Evolutionary conservation across 2,329 filamentous ascomycete genomes (phyloP).

Genomic region (Fusarium buharicum): DNA sequence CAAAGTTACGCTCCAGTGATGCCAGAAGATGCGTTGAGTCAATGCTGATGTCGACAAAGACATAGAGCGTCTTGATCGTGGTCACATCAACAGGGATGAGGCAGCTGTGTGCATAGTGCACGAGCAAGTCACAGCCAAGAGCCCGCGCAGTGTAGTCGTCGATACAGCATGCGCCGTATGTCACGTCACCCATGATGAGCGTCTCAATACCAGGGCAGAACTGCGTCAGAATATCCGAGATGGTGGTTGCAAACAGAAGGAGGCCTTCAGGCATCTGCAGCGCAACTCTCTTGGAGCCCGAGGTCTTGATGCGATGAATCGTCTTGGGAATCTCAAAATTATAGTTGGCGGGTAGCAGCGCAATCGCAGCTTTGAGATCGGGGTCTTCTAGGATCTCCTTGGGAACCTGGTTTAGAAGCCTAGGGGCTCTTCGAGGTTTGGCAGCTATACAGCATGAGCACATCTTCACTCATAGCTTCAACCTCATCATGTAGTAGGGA

Average conservation of each 20-base stretch:
- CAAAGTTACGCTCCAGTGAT: conserved; percentile 89
- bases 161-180: conserved; percentile 97
- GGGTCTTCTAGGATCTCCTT: conserved; percentile 85
- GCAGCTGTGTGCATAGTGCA: conserved; percentile 97
- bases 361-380: conserved; percentile 87
- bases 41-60: conserved; percentile 98
- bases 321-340: conserved; percentile 99
- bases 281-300: conserved; percentile 82
- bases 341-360: conserved; percentile 92
- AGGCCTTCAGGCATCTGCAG: conserved; percentile 98
- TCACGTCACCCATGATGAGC: conserved; percentile 98
- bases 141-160: conserved; percentile 97
- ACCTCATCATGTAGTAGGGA: conserved; percentile 1
- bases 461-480: conserved; percentile 8
- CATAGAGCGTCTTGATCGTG: conserved; percentile 95
- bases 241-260: conserved; percentile 94
- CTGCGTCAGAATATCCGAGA: conserved; percentile 93
- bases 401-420: conserved; percentile 92
- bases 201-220: conserved; percentile 94
- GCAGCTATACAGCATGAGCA: conserved; percentile 63
- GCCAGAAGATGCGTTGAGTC: conserved; percentile 88
- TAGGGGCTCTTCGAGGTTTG: conserved; percentile 75
- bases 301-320: conserved; percentile 88
- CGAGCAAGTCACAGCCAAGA: conserved; percentile 90
- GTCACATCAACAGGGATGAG: conserved; percentile 96